Evolutionary conservation across 2,329 filamentous ascomycete genomes (phyloP), one percentile per base, ranked within the genome.

Genomic region (Aspergillus awamori): DNA sequence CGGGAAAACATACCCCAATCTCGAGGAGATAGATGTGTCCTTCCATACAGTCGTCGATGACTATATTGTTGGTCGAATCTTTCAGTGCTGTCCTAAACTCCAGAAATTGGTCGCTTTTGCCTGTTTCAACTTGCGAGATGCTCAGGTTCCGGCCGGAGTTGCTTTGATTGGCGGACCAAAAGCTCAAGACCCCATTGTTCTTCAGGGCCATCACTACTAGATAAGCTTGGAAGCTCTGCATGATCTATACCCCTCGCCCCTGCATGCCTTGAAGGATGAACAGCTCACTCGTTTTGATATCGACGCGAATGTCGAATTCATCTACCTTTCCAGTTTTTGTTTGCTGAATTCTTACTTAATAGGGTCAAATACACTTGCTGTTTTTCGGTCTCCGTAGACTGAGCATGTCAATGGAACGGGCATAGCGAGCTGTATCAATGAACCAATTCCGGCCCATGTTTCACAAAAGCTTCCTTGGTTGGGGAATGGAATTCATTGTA

Each of bases 1-100:
- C 8, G 82, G 82, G 24, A 85, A 83, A 48, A 71, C 66, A 22
- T 97, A 96, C 67, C 87, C 89, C 0, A 81, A 86, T 10, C 81
- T 98, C 36, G 80, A 81, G 62, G 85, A 89, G 60, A 80, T 97
- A 47, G 92, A 96, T 72, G 80, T 95, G 47, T 91, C 89, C 57
- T 96, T 96, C 74, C 73, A 79, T 22, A 76, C 74, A 2, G 68
- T 67, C 10, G 71, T 82, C 41, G 80, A 83, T 63, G 79, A 81
- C 61, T 77, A 77, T 43, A 67, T 83, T 36, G 70, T 80, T 15
- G 70, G 73, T 6, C 73, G 74, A 8, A 81, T 83, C 43, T 79
- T 83, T 65, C 71, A 70, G 61, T 76, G 76, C 59, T 83, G 81
- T 62, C 81, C 80, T 3, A 67, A 72, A 10, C 70, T 86, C 43